Conservation (phyloP, 176 grass and related monocot genomes). For the Musa schizocarpa region DNA sequence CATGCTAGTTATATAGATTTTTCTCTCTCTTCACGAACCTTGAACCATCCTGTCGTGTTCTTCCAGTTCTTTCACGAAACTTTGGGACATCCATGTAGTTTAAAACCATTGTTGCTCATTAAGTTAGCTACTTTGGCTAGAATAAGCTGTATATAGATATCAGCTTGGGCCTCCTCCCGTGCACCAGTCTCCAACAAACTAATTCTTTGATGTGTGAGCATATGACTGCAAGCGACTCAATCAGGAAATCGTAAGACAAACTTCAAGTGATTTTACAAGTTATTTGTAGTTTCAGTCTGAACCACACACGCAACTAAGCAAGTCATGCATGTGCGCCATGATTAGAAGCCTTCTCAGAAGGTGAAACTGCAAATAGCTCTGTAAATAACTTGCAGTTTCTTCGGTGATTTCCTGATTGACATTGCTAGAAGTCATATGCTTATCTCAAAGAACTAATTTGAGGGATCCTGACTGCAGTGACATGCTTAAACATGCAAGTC, state of each 20-base stretch:
- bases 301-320: background rate
- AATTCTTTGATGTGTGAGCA: background rate
- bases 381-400: conserved; percentile 2
- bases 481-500: background rate
- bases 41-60: no score
- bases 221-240: background rate
- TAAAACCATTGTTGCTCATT: no score
- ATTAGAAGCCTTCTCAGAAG: background rate
- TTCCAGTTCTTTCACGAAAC: no score
- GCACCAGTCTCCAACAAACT: background rate
- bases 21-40: no score
- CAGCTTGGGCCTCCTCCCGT: no score
- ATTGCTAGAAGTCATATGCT: background rate
- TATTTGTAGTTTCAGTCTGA: background rate
- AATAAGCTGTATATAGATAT: no score
- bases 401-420: background rate
- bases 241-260: background rate
- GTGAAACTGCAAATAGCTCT: background rate
- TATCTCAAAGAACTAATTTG: background rate
- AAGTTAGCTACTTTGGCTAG: no score
- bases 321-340: background rate
- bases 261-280: background rate
- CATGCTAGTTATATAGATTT: no score
- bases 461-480: background rate
- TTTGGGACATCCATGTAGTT: no score